A percentile compares a stretch with the other conserved stretches of the same genome.
These are phyloP conservation scores for Conticribra guillardii DNA, from an alignment of 108 stramenopile species.

Conservation along the genomic window DNA sequence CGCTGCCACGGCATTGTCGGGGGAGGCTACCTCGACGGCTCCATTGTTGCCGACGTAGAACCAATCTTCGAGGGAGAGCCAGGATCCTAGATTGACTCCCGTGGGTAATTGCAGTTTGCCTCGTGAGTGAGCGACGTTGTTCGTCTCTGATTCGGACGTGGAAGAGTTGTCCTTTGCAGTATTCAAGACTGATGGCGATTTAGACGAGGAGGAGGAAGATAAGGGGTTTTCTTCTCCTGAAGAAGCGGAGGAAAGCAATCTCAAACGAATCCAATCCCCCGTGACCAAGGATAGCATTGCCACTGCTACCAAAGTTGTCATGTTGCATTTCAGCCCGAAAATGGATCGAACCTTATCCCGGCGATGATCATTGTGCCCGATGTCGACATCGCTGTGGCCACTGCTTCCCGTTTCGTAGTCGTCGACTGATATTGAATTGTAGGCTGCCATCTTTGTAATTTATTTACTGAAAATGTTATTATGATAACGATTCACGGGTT, in stretches of 20 bases:
- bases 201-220: not conserved
- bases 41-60: constrained; percentile 70
- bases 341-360: not conserved
- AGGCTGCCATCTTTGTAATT: constrained; percentile 44
- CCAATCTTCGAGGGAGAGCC: constrained; percentile 86
- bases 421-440: constrained; percentile 32
- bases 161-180: not conserved
- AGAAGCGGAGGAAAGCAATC: not conserved
- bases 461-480: too few relatives aligned
- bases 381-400: not conserved
- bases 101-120: constrained; percentile 17
- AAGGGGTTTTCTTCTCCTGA: not conserved
- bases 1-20: constrained; percentile 54
- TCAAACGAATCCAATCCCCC: not conserved
- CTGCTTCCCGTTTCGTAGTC: constrained; percentile 1
- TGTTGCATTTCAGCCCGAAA: not conserved
- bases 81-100: constrained; percentile 76
- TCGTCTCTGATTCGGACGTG: not conserved
- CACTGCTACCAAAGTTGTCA: not conserved
- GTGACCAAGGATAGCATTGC: not conserved
- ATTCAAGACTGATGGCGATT: too few relatives aligned
- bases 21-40: constrained; percentile 74
- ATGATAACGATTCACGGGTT: too few relatives aligned
- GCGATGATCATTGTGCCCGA: not conserved
- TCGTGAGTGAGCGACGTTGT: not conserved